These are phyloP conservation scores for Gossypium herbaceum DNA, from an alignment of 345 rosid genomes.

Conservation along the genomic window DNA sequence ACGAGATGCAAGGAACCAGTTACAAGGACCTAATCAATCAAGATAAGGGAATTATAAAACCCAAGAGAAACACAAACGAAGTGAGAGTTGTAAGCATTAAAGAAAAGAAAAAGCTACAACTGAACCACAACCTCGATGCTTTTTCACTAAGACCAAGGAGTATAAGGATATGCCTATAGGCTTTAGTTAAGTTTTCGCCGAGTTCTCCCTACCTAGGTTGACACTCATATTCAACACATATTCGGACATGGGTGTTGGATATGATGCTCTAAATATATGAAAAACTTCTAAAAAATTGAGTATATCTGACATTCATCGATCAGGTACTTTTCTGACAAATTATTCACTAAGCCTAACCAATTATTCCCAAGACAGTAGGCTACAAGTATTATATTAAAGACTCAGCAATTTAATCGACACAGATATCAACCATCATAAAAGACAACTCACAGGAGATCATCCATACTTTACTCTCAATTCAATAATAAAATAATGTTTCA, in stretches of 20 bases:
- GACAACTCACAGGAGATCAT: not conserved
- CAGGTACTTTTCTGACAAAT: not conserved
- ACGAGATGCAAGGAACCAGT: slow-evolving; percentile 88
- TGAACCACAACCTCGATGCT: not conserved
- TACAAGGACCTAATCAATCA: slow-evolving; percentile 62
- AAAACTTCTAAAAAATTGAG: too few relatives aligned
- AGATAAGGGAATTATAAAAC: not conserved
- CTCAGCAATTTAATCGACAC: not conserved
- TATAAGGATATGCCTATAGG: not conserved
- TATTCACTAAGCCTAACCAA: not conserved
- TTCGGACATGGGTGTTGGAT: not conserved
- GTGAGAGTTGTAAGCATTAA: not conserved
- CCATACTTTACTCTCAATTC: not conserved
- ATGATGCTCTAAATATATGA: too few relatives aligned
- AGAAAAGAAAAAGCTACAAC: not conserved
- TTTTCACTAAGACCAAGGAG: not conserved
- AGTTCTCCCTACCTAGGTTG: not conserved
- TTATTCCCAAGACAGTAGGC: not conserved
- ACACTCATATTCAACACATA: not conserved
- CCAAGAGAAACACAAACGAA: not conserved
- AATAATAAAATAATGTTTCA: not conserved
- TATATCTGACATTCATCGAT: not conserved
- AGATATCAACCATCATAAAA: not conserved
- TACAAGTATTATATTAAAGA: not conserved
- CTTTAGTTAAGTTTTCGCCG: not conserved